A percentile compares a stretch with the other conserved stretches of the same genome.
Conservation (phyloP, 768 basidiomycete species). For the Macrolepiota fuliginosa region DNA sequence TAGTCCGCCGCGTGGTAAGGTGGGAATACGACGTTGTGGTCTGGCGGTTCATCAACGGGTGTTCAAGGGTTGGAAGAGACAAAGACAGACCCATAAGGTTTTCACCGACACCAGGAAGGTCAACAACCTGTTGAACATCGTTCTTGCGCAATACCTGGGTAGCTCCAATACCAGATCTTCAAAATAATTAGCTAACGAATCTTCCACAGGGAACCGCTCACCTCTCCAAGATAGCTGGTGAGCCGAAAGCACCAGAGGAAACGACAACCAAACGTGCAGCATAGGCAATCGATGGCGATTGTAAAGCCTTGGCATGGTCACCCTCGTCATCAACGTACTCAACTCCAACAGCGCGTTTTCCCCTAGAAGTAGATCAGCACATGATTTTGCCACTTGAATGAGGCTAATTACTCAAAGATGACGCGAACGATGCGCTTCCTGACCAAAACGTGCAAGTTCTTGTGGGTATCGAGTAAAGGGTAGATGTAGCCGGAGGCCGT, state of each 20-base stretch:
- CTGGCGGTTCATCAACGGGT: constrained; percentile 21
- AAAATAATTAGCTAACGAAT: not conserved
- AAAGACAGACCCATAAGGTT: constrained; percentile 50
- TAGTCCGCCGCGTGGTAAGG: constrained; percentile 44
- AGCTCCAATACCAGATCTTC: constrained; percentile 54
- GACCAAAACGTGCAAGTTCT: constrained; percentile 40
- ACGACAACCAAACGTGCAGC: constrained; percentile 48
- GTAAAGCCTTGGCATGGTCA: constrained; percentile 21
- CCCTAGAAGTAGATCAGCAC: constrained; percentile 23
- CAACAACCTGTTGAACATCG: constrained; percentile 48
- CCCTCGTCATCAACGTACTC: constrained; percentile 44
- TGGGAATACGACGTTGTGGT: constrained; percentile 36
- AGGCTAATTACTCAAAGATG: constrained; percentile 41
- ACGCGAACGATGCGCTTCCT: constrained; percentile 45
- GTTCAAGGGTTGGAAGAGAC: not conserved
- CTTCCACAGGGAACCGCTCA: not conserved
- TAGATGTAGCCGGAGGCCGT: constrained; percentile 51
- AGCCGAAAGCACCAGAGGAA: constrained; percentile 53
- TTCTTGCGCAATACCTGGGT: constrained; percentile 41
- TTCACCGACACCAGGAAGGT: constrained; percentile 77
- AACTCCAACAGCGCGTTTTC: constrained; percentile 44
- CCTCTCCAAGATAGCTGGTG: constrained; percentile 53
- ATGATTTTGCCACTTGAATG: not conserved
- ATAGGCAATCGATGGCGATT: constrained; percentile 23
- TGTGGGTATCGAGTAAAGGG: constrained; percentile 35